Conservation (phyloP, 2,329 filamentous ascomycete genomes). For the Huntiella moniliformis region DNA sequence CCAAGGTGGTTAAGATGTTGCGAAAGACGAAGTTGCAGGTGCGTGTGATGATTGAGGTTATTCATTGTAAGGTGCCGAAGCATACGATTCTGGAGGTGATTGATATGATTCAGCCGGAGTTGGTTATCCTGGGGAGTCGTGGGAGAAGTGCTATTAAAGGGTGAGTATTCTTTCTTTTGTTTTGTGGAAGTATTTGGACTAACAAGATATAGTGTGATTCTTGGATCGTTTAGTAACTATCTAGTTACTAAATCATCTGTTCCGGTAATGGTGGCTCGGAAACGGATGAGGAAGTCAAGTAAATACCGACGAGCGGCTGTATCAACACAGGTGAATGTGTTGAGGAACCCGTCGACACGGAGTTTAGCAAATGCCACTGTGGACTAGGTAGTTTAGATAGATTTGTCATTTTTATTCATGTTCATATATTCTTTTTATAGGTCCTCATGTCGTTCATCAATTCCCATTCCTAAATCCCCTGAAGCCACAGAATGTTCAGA, state of each 20-base stretch:
- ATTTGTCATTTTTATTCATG: neutral
- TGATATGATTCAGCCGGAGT: conserved; percentile 73
- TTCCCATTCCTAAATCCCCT: neutral
- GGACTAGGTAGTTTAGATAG: conserved; percentile 31
- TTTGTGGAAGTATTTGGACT: conserved; percentile 14
- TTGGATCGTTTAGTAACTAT: conserved; percentile 95
- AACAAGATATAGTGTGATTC: conserved; percentile 50
- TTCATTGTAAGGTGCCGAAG: conserved; percentile 95
- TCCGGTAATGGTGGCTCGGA: conserved; percentile 93
- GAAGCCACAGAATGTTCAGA: neutral
- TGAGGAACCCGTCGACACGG: conserved; percentile 48
- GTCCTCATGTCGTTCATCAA: neutral
- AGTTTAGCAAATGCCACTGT: conserved; percentile 56
- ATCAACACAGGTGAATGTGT: conserved; percentile 62
- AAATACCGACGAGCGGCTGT: conserved; percentile 52
- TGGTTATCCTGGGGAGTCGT: conserved; percentile 83
- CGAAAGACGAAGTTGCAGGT: conserved; percentile 87
- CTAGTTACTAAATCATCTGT: conserved; percentile 91
- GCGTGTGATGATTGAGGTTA: conserved; percentile 81
- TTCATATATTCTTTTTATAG: neutral
- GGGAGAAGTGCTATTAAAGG: conserved; percentile 85
- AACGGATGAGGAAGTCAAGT: conserved; percentile 70
- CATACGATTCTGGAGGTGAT: conserved; percentile 96
- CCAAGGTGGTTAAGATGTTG: conserved; percentile 66
- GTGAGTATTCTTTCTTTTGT: conserved; percentile 31